Evolutionary conservation across 805 yeast genomes (phyloP), one percentile per base, ranked within the genome.

Genomic region (Saccharomycopsis amapae): DNA sequence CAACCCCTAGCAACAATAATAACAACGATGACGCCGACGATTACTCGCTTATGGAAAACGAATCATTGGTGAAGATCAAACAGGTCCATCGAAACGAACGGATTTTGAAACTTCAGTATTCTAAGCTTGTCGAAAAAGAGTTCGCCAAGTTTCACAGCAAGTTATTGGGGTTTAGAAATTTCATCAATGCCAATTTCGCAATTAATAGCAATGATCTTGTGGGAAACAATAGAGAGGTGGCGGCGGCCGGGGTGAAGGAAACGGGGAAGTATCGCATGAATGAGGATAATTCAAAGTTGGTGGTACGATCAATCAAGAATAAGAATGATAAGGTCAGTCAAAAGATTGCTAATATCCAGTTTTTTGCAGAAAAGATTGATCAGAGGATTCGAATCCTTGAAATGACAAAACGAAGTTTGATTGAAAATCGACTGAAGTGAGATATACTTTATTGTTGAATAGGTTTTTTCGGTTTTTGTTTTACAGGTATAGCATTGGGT

Each of bases 341-440:
- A 17, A 48, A 40, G 32, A 48, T 44, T n/a, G 42, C 35, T 17
- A 33, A 36, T 12, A 45, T 48, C 6, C 54, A 51, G 35, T 26
- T 4, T 25, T 42, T 39, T 26, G 54, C 54, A 25, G 54, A 51
- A 28, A 15, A 30, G 32, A 42, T 48, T 6, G 54, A 51, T 31
- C 54, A 45, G 33, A 45, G 41, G 35, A 39, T 51, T 12, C 20
- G 54, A 40, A 45, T 51, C 9, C 37, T 51, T 18, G 54, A 51
- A 30, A 24, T 37, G 15, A 43, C 54, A 20, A 42, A 33, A 38
- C 48, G 38, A 40, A 32, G 7, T 4, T 12, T 34, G 7, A 18
- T 34, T 7, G 39, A 22, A 36, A 36, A 23, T 36, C 26, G 23
- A 6, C 19, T 6, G 19, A 17, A 34, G 9, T n/a, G n/a, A n/a